A percentile compares a stretch with the other conserved stretches of the same genome.
These are phyloP conservation scores for Murraya paniculata DNA, from an alignment of 345 rosid genomes.

Conservation along the genomic window DNA sequence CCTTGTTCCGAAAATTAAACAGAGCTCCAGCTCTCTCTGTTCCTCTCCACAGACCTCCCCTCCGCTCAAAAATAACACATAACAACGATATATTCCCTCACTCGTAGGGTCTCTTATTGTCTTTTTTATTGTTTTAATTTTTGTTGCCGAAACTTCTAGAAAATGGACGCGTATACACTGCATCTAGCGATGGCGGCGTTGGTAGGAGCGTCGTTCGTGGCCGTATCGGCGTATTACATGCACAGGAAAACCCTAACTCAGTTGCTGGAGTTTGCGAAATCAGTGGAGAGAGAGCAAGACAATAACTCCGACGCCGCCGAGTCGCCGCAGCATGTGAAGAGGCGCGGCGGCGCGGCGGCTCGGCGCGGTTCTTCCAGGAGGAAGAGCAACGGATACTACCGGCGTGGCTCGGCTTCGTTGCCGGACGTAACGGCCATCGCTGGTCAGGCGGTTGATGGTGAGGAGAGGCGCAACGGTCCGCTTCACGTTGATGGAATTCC, in stretches of 20 bases:
- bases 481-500: constrained; percentile 71
- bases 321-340: constrained; percentile 44
- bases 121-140: too few relatives aligned
- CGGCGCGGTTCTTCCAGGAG: constrained; percentile 43
- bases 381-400: constrained; percentile 54
- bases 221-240: constrained; percentile 88
- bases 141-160: not conserved
- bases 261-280: constrained; percentile 84
- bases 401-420: constrained; percentile 62
- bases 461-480: constrained; percentile 66
- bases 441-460: constrained; percentile 45
- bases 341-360: constrained; percentile 23
- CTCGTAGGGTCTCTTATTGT: not conserved
- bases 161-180: constrained; percentile 72
- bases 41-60: not conserved
- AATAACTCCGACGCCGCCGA: constrained; percentile 50
- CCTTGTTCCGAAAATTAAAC: constrained; percentile 4
- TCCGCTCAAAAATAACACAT: not conserved
- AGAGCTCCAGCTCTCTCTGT: not conserved
- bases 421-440: constrained; percentile 75
- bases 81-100: not conserved
- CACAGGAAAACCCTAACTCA: constrained; percentile 90
- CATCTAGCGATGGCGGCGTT: constrained; percentile 98
- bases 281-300: constrained; percentile 60
- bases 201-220: constrained; percentile 91